phyloP scores from a whole-genome alignment of 2,329 filamentous ascomycete species.

The Stachybotrys echinatus region DNA sequence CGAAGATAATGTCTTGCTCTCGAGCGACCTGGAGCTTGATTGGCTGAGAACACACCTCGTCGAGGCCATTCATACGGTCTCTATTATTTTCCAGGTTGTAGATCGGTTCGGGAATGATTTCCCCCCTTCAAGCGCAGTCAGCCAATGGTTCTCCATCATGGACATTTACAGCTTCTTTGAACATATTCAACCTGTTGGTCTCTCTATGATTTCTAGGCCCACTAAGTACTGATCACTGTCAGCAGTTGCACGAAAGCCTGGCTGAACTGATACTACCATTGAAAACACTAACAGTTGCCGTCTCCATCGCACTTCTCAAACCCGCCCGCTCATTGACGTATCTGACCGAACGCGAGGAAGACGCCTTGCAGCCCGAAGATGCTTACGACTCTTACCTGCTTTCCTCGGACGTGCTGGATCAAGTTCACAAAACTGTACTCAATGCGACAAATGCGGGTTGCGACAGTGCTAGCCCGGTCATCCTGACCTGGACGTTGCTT shows the following conservation, averaged over 20 bases:
- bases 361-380: conserved; percentile 26
- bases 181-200: conserved; percentile 40
- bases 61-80: conserved; percentile 69
- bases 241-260: conserved; percentile 32
- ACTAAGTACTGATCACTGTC: too few relatives aligned
- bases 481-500: conserved; percentile 78
- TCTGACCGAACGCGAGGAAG: conserved; percentile 31
- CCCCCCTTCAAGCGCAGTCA: conserved; percentile 51
- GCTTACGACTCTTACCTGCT: conserved; percentile 57
- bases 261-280: conserved; percentile 55
- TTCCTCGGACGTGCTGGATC: conserved; percentile 62
- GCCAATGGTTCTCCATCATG: conserved; percentile 73
- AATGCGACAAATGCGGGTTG: conserved; percentile 50
- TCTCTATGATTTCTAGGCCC: too few relatives aligned
- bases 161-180: conserved; percentile 65
- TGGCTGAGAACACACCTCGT: conserved; percentile 61
- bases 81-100: conserved; percentile 68
- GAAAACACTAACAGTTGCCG: conserved; percentile 63
- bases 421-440: conserved; percentile 68
- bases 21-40: conserved; percentile 48
- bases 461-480: conserved; percentile 64
- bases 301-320: conserved; percentile 70
- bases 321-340: conserved; percentile 48
- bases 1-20: conserved; percentile 40
- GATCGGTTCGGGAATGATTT: conserved; percentile 52